Conservation (phyloP, 179 eudicot species). For the Nepenthes alata region DNA sequence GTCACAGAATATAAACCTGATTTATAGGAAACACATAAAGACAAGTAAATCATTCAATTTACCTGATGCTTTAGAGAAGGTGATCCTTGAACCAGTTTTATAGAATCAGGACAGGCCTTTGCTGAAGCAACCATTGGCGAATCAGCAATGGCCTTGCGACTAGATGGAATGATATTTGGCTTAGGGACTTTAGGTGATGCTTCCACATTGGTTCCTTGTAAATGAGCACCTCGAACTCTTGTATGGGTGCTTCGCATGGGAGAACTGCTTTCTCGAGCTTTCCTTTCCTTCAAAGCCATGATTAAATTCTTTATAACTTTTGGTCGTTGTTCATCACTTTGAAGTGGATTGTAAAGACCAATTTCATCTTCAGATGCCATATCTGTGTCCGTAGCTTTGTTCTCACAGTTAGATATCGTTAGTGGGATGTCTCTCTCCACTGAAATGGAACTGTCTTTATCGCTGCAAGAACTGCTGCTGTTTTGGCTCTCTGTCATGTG, state of each 20-base stretch:
- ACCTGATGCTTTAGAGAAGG: constrained; percentile 78
- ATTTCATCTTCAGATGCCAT: constrained; percentile 49
- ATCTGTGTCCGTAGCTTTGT: constrained; percentile 45
- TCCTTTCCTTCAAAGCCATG: constrained; percentile 64
- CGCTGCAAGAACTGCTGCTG: constrained; percentile 87
- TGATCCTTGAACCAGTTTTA: constrained; percentile 42
- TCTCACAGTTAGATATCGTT: constrained; percentile 29
- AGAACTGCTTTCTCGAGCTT: constrained; percentile 67
- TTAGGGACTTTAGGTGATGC: constrained; percentile 48
- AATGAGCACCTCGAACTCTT: constrained; percentile 23
- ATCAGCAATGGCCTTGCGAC: constrained; percentile 38
- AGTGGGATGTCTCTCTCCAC: constrained; percentile 52
- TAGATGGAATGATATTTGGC: constrained; percentile 47
- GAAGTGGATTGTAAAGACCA: constrained; percentile 23
- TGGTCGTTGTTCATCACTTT: constrained; percentile 32
- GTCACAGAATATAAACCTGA: neutral
- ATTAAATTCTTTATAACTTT: constrained; percentile 48
- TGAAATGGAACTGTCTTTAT: constrained; percentile 58
- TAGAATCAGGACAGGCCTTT: constrained; percentile 49
- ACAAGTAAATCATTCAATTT: neutral
- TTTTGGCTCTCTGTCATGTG: constrained; percentile 69
- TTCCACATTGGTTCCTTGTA: constrained; percentile 42
- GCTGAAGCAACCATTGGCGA: constrained; percentile 27
- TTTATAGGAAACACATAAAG: neutral
- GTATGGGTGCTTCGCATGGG: constrained; percentile 59